Evolutionary conservation across 225 moss, liverwort and hornwort species (phyloP), one percentile per base, ranked within the genome.

Genomic region (Lunularia cruciata): DNA sequence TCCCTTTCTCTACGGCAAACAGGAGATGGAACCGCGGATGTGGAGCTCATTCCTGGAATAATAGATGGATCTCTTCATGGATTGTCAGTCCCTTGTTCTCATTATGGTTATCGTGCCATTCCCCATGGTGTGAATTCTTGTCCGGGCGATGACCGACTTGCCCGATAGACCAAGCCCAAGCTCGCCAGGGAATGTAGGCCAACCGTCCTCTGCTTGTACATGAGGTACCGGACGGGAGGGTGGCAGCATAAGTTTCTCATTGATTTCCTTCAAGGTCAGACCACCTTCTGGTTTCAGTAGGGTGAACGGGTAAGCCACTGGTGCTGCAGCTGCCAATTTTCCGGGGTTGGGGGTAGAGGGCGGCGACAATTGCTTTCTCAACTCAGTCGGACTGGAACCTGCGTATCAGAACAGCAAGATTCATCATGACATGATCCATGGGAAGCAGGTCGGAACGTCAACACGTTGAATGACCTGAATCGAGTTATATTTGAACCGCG

Each of bases 71-170:
- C 22, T 8, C 18, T 23, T 5, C 51, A 8, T 51, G 51, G 25
- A 57, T 32, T 57, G 31, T 87, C 57, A 91, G 7, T 87, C 91
- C 72, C 87, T 80, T 39, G 91, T 91, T 68, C 91, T 85, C 89
- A 89, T 87, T 27, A 91, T 91, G 65, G 89, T 91, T 71, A 91
- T 91, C 36, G 89, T 91, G 51, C 91, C 91, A 27, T 83, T 81
- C 33, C 91, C 91, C 73, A 85, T 87, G 42, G 91, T 91, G 57
- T 89, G 91, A 69, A 91, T 91, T 79, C 87, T 89, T 32, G 91
- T 91, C 54, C 89, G 87, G 6, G 89, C 77, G 23, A 89, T 82
- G 55, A 91, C 77, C 47, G 87, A 91, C 75, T 91, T 91, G 22
- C 91, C 89, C 8, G 89, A 91, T 27, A 89, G 78, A 31, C 91